phyloP scores from a whole-genome alignment of 805 yeast species.

The Saccharomycopsis sp. region DNA sequence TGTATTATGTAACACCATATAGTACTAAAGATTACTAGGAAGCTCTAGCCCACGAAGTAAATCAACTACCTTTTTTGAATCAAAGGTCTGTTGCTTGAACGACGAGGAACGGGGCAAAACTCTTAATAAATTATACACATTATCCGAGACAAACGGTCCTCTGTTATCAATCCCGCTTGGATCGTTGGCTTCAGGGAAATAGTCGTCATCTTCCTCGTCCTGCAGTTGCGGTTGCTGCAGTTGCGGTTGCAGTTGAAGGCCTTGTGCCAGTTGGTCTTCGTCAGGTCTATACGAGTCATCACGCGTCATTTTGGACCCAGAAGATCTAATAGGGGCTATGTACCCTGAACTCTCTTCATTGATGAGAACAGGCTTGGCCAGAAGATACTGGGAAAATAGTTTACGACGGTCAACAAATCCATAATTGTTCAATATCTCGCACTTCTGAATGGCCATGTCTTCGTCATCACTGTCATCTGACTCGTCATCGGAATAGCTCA shows the following conservation, averaged over 20 bases:
- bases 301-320: no score
- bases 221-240: not conserved
- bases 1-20: no score
- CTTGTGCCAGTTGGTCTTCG: conserved; percentile 4
- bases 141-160: conserved; percentile 33
- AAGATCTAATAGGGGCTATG: not conserved
- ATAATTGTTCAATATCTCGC: not conserved
- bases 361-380: conserved; percentile 20
- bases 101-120: conserved; percentile 55
- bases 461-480: conserved; percentile 4
- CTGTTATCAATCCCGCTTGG: conserved; percentile 11
- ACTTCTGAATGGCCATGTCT: not conserved
- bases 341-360: conserved; percentile 20
- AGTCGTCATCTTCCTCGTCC: conserved; percentile 23
- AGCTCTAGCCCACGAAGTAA: conserved; percentile 2
- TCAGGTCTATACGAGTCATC: not conserved
- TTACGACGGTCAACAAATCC: conserved; percentile 33
- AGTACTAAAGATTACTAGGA: not conserved
- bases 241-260: not conserved
- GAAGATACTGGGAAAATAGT: conserved; percentile 26
- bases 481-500: conserved; percentile 7
- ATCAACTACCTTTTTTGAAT: conserved; percentile 45
- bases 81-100: conserved; percentile 49
- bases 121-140: conserved; percentile 44
- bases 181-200: conserved; percentile 19